Evolutionary conservation across 495 filamentous ascomycete species (phyloP), one percentile per base, ranked within the genome.

Genomic region (Aspergillus affinis): DNA sequence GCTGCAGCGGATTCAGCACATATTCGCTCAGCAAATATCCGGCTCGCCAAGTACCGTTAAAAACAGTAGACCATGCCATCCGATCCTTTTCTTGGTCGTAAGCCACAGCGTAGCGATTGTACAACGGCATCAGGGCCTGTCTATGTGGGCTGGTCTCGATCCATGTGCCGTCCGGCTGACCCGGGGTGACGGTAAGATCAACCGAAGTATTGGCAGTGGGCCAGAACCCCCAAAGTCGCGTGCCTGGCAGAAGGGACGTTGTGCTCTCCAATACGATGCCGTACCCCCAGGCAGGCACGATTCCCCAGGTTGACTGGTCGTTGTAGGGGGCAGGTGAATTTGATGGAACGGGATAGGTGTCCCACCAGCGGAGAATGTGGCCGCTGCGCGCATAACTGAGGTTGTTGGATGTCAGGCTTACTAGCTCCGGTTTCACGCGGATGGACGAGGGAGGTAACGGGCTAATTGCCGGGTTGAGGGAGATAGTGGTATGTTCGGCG

Each of bases 201-300:
- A 68, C 58, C 1, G 69, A 61, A 0, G 59, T 47, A n/a, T 57
- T 63, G 3, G 65, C 58, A 5, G 72, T 74, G 6, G 78, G 75
- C 61, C 72, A 74, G 63, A 64, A 78, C 2, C 78, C 77, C 20
- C 57, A 75, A 10, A 78, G 54, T 0, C 69, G 46, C 0, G 68
- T 62, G 2, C 69, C 75, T 3, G 58, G 27, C 0, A 56, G 9
- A 13, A 81, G 45, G 2, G 65, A 41, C 17, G 75, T 70, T 0
- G 70, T 84, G 54, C 73, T 80, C 30, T 83, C 81, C 26, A 78
- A 59, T 4, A 86, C 77, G 10, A 72, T 69, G 9, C 74, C 80
- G 64, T 78, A 84, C 0, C 85, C 84, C 84, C 85, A 87, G 17
- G 76, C 79, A 26, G 79, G 78, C 26, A 81, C 78, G 49, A 83